Conservation (phyloP, 129 eudicot species). For the Calendula officinalis region DNA sequence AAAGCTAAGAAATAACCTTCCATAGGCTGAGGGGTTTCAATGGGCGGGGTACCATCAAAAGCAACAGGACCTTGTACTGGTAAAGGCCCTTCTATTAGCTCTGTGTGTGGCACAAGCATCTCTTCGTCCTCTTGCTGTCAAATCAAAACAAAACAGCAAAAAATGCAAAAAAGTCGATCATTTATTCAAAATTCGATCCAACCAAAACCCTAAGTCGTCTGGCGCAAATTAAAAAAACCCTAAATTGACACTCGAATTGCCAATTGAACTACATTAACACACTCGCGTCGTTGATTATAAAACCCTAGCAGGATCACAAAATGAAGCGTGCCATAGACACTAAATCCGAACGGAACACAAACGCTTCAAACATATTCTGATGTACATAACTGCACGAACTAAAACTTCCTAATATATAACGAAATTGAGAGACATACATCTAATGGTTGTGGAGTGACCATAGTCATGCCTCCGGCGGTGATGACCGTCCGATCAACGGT, state of each 20-base stretch:
- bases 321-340: slow-evolving; percentile 24
- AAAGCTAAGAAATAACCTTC: slow-evolving; percentile 52
- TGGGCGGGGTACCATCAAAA: slow-evolving; percentile 52
- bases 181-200: slow-evolving; percentile 13
- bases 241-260: slow-evolving; percentile 23
- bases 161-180: neutral
- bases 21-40: slow-evolving; percentile 62
- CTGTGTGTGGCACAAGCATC: slow-evolving; percentile 87
- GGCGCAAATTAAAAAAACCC: slow-evolving; percentile 13
- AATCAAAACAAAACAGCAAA: slow-evolving; percentile 11
- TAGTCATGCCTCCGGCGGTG: slow-evolving; percentile 54
- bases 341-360: slow-evolving; percentile 27
- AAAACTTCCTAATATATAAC: neutral
- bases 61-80: slow-evolving; percentile 47
- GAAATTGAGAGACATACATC: slow-evolving; percentile 53
- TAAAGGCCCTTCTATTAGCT: slow-evolving; percentile 56
- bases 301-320: slow-evolving; percentile 35
- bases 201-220: slow-evolving; percentile 24
- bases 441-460: slow-evolving; percentile 78
- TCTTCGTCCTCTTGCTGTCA: slow-evolving; percentile 84
- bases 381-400: neutral
- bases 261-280: slow-evolving; percentile 34
- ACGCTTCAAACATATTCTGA: slow-evolving; percentile 13
- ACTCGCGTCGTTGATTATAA: slow-evolving; percentile 3
- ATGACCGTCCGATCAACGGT: slow-evolving; percentile 48